Conservation (phyloP, 2,329 filamentous ascomycete genomes). For the Ophiocordyceps australis region DNA sequence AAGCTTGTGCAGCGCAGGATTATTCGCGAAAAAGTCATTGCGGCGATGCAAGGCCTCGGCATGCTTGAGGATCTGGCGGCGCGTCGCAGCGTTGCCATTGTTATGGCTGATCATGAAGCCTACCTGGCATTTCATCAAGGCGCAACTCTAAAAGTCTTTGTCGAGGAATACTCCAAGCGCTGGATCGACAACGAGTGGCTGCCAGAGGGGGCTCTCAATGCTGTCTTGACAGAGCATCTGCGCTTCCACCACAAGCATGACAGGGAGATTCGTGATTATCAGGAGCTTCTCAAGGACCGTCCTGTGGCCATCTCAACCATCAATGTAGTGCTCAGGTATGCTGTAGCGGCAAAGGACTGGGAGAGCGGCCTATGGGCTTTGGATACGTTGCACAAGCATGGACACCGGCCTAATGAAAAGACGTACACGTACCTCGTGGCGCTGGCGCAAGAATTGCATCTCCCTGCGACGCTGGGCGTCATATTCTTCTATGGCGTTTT, state of each 20-base stretch:
- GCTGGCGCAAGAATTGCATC: conserved; percentile 13
- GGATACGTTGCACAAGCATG: conserved; percentile 6
- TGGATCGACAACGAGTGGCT: conserved; percentile 31
- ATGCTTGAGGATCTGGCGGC: conserved; percentile 19
- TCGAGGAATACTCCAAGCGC: conserved; percentile 18
- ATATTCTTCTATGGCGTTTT: conserved; percentile 15
- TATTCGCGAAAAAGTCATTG: conserved; percentile 25
- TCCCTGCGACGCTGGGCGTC: conserved; percentile 11
- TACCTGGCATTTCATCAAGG: conserved; percentile 19
- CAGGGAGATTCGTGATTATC: conserved; percentile 9
- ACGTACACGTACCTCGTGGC: conserved; percentile 20
- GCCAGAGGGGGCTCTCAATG: conserved; percentile 14
- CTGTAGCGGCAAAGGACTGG: conserved; percentile 10
- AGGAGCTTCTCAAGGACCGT: conserved; percentile 9
- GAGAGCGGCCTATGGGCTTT: conserved; percentile 13
- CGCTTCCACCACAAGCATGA: conserved; percentile 13
- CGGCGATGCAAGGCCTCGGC: conserved; percentile 24
- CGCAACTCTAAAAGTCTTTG: conserved; percentile 16
- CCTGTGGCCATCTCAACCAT: conserved; percentile 13
- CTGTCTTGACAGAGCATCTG: conserved; percentile 22
- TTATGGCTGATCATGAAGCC: conserved; percentile 24
- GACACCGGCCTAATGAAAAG: conserved; percentile 9
- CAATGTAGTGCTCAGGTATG: conserved; percentile 18
- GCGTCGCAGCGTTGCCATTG: conserved; percentile 17
- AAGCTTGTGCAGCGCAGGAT: conserved; percentile 40